Evolutionary conservation across 371 early-diverging fungal genomes (phyloP).

Genomic region (Mucor indicus): DNA sequence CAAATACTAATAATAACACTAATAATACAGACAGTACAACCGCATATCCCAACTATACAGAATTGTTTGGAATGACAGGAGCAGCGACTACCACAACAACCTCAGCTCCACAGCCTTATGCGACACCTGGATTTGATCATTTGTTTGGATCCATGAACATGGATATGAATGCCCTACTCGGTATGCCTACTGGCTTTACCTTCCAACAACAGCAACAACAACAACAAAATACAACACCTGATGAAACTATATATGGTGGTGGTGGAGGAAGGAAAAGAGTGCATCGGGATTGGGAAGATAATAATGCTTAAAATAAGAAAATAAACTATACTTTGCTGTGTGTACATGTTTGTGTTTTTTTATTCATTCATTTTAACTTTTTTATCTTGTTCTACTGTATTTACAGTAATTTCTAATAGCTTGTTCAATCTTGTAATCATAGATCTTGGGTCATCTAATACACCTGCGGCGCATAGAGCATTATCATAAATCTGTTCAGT

Average conservation of each 20-base stretch:
- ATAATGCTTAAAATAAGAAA: too few relatives aligned
- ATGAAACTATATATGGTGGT: slow-evolving; percentile 8
- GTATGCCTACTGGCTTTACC: slow-evolving; percentile 3
- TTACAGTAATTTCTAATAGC: slow-evolving; percentile 58
- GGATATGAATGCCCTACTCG: slow-evolving; percentile 36
- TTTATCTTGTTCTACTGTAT: slow-evolving; percentile 41
- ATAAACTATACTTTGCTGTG: not conserved
- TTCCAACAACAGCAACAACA: not conserved
- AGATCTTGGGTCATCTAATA: slow-evolving; percentile 74
- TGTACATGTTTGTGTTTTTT: too few relatives aligned
- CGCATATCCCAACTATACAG: too few relatives aligned
- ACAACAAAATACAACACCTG: not conserved
- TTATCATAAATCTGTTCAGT: slow-evolving; percentile 70
- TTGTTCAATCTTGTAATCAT: slow-evolving; percentile 75
- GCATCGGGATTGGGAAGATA: slow-evolving; percentile 32
- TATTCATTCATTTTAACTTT: slow-evolving; percentile 39
- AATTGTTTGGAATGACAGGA: too few relatives aligned
- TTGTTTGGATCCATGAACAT: slow-evolving; percentile 34
- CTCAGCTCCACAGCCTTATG: slow-evolving; percentile 27
- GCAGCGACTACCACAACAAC: slow-evolving; percentile 6
- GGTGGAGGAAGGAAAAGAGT: slow-evolving; percentile 30
- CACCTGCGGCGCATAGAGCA: slow-evolving; percentile 76
- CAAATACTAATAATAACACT: too few relatives aligned
- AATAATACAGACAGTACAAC: too few relatives aligned
- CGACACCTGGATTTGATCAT: too few relatives aligned